Evolutionary conservation across 2,329 filamentous ascomycete species (phyloP).

Genomic region (Ilyonectria destructans): DNA sequence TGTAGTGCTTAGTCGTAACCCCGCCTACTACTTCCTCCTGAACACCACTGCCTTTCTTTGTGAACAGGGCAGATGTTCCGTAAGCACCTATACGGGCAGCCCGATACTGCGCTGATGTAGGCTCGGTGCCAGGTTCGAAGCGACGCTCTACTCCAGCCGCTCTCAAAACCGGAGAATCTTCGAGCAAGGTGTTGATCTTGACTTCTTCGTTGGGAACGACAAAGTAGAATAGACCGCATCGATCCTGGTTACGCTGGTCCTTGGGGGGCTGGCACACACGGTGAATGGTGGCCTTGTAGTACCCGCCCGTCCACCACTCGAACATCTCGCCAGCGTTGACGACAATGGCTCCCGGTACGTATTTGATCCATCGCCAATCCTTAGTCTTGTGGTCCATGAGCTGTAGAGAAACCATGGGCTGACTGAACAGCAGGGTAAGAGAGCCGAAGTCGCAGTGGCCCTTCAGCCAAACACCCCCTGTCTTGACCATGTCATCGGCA

Average conservation of each 20-base stretch:
- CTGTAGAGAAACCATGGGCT: conserved; percentile 12
- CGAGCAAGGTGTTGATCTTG: no score
- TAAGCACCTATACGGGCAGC: no score
- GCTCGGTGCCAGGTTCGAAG: no score
- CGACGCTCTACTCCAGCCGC: no score
- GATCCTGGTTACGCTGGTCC: conserved; percentile 5
- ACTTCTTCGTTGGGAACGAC: no score
- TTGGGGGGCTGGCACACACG: conserved; percentile 7
- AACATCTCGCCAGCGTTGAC: conserved; percentile 17
- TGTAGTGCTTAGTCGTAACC: no score
- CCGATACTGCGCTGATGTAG: no score
- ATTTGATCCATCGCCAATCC: conserved; percentile 7
- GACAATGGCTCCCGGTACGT: conserved; percentile 9
- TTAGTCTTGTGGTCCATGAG: background rate
- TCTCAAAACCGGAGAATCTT: no score
- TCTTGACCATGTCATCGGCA: conserved; percentile 5
- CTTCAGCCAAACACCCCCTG: conserved; percentile 8
- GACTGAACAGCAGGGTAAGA: conserved; percentile 15
- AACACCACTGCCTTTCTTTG: no score
- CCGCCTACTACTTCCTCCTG: no score
- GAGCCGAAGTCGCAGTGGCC: conserved; percentile 10
- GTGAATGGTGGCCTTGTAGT: conserved; percentile 15
- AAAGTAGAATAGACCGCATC: conserved; percentile 9
- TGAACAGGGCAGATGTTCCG: no score
- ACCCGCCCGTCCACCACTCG: conserved; percentile 14